phyloP scores from a whole-genome alignment of 495 filamentous ascomycete species.

The Penicillium canariense region DNA sequence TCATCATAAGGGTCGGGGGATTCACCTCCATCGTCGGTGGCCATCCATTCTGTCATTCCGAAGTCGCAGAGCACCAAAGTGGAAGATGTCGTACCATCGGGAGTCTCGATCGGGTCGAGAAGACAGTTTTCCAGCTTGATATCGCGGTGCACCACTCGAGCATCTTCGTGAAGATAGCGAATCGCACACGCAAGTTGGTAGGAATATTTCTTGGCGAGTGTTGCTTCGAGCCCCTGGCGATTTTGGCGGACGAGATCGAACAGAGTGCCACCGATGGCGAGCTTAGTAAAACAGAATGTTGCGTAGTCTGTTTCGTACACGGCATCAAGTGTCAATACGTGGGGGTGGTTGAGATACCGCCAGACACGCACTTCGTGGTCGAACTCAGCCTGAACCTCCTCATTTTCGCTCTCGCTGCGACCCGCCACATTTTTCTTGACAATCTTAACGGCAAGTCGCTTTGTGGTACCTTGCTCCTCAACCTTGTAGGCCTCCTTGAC shows the following conservation, averaged over 20 bases:
- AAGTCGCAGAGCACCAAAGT: constrained; percentile 71
- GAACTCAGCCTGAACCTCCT: constrained; percentile 68
- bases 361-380: constrained; percentile 73
- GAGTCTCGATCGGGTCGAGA: constrained; percentile 52
- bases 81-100: constrained; percentile 48
- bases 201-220: constrained; percentile 59
- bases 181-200: constrained; percentile 69
- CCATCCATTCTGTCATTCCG: constrained; percentile 71
- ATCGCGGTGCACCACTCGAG: constrained; percentile 68
- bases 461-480: constrained; percentile 51
- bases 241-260: constrained; percentile 64
- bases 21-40: constrained; percentile 49
- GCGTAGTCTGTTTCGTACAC: constrained; percentile 71
- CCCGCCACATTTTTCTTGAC: constrained; percentile 60
- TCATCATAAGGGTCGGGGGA: constrained; percentile 50
- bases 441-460: constrained; percentile 66
- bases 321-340: constrained; percentile 63
- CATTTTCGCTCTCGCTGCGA: constrained; percentile 61
- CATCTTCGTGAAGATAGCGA: constrained; percentile 72
- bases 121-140: constrained; percentile 80
- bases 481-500: constrained; percentile 72
- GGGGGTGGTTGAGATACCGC: constrained; percentile 64
- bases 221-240: constrained; percentile 51
- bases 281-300: constrained; percentile 71
- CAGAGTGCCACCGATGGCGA: constrained; percentile 67